Conservation (phyloP, 371 early-diverging fungal genomes). For the Furculomyces boomerangus region DNA sequence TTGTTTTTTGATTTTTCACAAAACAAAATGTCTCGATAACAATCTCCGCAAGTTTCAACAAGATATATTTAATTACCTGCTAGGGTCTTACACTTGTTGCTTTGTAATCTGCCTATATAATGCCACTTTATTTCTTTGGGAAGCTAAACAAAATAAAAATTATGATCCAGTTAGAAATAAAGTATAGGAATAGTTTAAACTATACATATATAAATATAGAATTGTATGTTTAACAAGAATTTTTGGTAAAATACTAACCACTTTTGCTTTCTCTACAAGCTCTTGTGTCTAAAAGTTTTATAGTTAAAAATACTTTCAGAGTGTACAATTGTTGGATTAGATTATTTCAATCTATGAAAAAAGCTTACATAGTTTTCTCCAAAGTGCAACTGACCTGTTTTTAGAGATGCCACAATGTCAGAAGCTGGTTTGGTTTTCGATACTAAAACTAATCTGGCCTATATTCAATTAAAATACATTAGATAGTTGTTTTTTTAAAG, state of each 20-base stretch:
- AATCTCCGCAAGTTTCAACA: not conserved
- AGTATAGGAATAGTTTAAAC: slow-evolving; percentile 8
- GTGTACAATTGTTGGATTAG: not conserved
- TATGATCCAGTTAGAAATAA: not conserved
- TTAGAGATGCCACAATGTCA: slow-evolving; percentile 59
- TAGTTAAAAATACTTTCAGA: not conserved
- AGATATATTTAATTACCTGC: slow-evolving; percentile 7
- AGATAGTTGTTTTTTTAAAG: too few species aligned
- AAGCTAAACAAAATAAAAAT: slow-evolving; percentile 9
- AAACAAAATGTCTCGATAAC: not conserved
- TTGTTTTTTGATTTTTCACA: not conserved
- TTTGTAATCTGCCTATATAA: slow-evolving; percentile 86
- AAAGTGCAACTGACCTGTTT: slow-evolving; percentile 74
- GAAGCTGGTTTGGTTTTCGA: slow-evolving; percentile 76
- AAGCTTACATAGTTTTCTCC: slow-evolving; percentile 94
- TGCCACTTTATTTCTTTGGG: slow-evolving; percentile 81
- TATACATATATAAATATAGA: not conserved
- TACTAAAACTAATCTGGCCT: slow-evolving; percentile 74
- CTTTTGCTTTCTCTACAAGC: slow-evolving; percentile 68
- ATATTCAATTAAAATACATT: too few species aligned
- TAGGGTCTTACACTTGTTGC: slow-evolving; percentile 84
- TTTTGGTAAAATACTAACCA: slow-evolving; percentile 24
- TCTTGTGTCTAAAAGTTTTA: slow-evolving; percentile 56
- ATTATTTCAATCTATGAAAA: slow-evolving; percentile 8
- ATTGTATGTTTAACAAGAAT: not conserved